These are phyloP conservation scores for Phytophthora rubi DNA, from an alignment of 352 stramenopile genomes.

Conservation along the genomic window DNA sequence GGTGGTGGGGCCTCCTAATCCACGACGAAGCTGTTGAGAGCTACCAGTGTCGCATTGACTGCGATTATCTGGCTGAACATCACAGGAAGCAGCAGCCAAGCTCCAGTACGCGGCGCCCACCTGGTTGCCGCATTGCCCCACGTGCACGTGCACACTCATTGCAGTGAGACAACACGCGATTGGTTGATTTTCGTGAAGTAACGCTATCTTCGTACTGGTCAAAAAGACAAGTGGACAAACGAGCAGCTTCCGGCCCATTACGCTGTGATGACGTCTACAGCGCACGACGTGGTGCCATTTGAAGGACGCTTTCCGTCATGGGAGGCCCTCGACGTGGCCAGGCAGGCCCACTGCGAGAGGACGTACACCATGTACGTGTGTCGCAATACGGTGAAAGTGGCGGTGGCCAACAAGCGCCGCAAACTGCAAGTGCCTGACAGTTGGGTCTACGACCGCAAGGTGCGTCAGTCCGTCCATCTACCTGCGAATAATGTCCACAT, in stretches of 20 bases:
- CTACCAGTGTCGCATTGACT: neutral
- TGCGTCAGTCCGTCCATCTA: conserved; percentile 16
- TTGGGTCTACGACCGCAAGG: conserved; percentile 80
- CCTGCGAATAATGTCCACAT: conserved; percentile 12
- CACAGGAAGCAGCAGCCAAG: conserved; percentile 29
- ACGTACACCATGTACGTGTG: conserved; percentile 85
- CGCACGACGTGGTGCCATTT: conserved; percentile 72
- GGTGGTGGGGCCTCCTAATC: neutral
- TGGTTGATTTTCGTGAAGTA: conserved; percentile 6
- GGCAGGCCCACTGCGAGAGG: conserved; percentile 74
- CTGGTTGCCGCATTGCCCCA: conserved; percentile 84
- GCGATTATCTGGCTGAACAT: neutral
- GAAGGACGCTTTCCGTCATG: conserved; percentile 76
- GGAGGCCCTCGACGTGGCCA: conserved; percentile 74
- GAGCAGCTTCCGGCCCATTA: conserved; percentile 10
- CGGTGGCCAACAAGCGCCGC: conserved; percentile 73
- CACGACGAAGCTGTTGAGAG: conserved; percentile 9
- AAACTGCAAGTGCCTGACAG: conserved; percentile 66
- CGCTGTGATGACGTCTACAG: conserved; percentile 16
- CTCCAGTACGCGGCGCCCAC: conserved; percentile 77
- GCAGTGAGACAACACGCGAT: conserved; percentile 1
- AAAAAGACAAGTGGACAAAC: neutral
- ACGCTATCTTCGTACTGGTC: conserved; percentile 3
- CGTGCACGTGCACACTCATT: conserved; percentile 72
- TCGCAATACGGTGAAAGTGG: conserved; percentile 79